A percentile compares a stretch with the other conserved stretches of the same genome.
These are phyloP conservation scores for Phellinidium pouzarii DNA, from an alignment of 1,284 basidiomycete species.

Conservation along the genomic window DNA sequence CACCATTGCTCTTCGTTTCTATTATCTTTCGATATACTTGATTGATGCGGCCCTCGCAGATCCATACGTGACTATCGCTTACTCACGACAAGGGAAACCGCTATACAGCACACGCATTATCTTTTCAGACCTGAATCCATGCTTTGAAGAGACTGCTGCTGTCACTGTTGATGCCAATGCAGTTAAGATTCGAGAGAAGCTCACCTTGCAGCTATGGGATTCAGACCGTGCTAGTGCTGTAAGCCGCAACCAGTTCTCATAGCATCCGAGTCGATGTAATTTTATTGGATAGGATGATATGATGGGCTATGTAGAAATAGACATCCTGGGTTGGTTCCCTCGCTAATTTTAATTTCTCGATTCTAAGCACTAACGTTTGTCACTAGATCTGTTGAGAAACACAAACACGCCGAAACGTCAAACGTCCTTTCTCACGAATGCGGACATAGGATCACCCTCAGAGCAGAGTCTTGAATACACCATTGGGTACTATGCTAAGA, in stretches of 20 bases:
- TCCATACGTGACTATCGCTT: constrained; percentile 33
- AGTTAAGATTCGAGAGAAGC: constrained; percentile 58
- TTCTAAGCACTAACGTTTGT: background rate
- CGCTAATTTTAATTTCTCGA: background rate
- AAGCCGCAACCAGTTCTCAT: constrained; percentile 17
- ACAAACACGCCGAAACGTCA: constrained; percentile 28
- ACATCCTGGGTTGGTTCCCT: constrained; percentile 24
- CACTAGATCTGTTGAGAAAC: constrained; percentile 27
- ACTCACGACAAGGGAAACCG: constrained; percentile 46
- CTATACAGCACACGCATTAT: constrained; percentile 73
- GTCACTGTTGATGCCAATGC: constrained; percentile 68
- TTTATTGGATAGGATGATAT: constrained; percentile 28
- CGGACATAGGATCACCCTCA: constrained; percentile 26
- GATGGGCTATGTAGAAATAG: constrained; percentile 29
- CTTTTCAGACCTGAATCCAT: constrained; percentile 55
- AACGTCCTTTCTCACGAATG: constrained; percentile 25
- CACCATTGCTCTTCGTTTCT: constrained; percentile 25
- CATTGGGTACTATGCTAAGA: constrained; percentile 62
- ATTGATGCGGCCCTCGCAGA: constrained; percentile 24
- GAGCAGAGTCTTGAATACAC: constrained; percentile 37
- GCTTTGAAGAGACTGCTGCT: constrained; percentile 73
- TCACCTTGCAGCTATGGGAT: constrained; percentile 75
- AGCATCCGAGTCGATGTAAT: background rate
- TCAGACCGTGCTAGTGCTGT: constrained; percentile 47
- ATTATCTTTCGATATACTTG: constrained; percentile 25